These are phyloP conservation scores for Arctium lappa DNA, from an alignment of 129 eudicot species.

Conservation along the genomic window DNA sequence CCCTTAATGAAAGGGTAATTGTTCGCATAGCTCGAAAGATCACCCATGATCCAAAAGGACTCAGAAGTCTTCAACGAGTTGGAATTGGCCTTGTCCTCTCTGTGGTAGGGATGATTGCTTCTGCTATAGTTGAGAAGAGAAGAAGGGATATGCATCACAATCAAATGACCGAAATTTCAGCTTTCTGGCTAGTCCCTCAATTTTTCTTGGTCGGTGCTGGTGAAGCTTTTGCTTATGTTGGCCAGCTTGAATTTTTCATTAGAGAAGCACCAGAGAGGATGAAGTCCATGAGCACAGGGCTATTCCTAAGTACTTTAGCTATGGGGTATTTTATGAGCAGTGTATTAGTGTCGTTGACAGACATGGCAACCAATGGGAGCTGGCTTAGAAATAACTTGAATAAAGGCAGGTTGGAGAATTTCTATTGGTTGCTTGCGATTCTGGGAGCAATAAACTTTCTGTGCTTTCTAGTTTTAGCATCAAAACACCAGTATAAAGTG, in stretches of 20 bases:
- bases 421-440: conserved; percentile 84
- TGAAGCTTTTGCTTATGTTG: conserved; percentile 94
- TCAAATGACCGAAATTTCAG: conserved; percentile 37
- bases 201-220: conserved; percentile 94
- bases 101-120: conserved; percentile 64
- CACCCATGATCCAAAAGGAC: conserved; percentile 60
- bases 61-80: conserved; percentile 70
- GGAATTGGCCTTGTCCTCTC: conserved; percentile 83
- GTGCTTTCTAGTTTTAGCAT: conserved; percentile 51
- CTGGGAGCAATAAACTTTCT: conserved; percentile 46
- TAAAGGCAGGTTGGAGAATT: conserved; percentile 56
- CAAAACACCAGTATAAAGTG: conserved; percentile 69
- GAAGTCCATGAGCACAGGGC: conserved; percentile 98
- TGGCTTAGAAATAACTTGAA: conserved; percentile 80
- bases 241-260: conserved; percentile 94
- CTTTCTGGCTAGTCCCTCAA: conserved; percentile 95
- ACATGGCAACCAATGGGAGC: conserved; percentile 42
- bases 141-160: conserved; percentile 39
- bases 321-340: conserved; percentile 90
- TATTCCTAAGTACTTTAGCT: conserved; percentile 78
- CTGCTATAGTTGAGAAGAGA: conserved; percentile 65
- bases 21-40: conserved; percentile 71
- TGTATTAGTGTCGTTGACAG: conserved; percentile 67
- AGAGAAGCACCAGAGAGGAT: conserved; percentile 96
- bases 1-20: conserved; percentile 70